Evolutionary conservation across 148 eudicot genomes (phyloP).

Genomic region (Chenopodium album): DNA sequence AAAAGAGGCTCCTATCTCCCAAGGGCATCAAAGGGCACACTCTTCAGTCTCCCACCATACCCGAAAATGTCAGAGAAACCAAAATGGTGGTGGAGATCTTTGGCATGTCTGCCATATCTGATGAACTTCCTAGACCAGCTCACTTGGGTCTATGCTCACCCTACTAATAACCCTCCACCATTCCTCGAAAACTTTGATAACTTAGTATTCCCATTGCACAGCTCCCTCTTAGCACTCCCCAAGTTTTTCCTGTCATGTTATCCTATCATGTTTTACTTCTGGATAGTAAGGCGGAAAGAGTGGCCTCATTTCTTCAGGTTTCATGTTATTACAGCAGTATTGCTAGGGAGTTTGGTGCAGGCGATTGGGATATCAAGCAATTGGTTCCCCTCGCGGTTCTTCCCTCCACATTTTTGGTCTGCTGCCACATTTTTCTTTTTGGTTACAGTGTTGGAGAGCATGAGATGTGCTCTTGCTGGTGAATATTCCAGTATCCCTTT

Average conservation of each 20-base stretch:
- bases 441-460: constrained; percentile 53
- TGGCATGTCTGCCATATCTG: constrained; percentile 76
- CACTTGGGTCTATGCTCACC: constrained; percentile 73
- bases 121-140: constrained; percentile 59
- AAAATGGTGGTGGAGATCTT: constrained; percentile 74
- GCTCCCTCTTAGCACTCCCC: constrained; percentile 52
- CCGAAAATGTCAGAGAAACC: constrained; percentile 70
- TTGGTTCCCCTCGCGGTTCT: constrained; percentile 62
- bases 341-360: constrained; percentile 63
- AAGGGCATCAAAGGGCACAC: constrained; percentile 54
- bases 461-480: constrained; percentile 63
- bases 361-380: constrained; percentile 54
- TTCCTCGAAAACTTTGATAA: constrained; percentile 65
- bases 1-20: constrained; percentile 20
- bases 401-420: constrained; percentile 73
- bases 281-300: constrained; percentile 64
- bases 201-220: constrained; percentile 51
- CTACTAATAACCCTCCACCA: constrained; percentile 59
- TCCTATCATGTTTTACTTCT: constrained; percentile 52
- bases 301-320: constrained; percentile 86
- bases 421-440: constrained; percentile 49
- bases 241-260: constrained; percentile 56
- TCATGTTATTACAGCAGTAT: constrained; percentile 69
- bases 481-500: constrained; percentile 71
- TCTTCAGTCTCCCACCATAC: constrained; percentile 35